These are phyloP conservation scores for Paramecium bursaria DNA, from an alignment of 73 alveolate species.

Conservation along the genomic window DNA sequence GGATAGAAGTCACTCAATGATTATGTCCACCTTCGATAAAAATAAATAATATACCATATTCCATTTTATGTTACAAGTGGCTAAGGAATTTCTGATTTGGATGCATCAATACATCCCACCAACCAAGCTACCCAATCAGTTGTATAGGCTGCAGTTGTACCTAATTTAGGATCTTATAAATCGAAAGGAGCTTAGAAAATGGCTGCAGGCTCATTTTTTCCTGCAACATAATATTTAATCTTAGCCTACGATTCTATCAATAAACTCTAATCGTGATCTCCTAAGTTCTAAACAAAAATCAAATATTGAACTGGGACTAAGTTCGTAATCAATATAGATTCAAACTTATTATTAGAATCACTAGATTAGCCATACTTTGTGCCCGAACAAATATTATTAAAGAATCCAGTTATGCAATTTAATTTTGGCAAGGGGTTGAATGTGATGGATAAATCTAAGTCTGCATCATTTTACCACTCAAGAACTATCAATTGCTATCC, in stretches of 20 bases:
- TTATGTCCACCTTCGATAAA: conserved; percentile 47
- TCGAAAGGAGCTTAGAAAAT: conserved; percentile 31
- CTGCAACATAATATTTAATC: conserved; percentile 48
- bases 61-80: conserved; percentile 40
- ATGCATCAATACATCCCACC: conserved; percentile 57
- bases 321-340: not conserved
- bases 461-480: conserved; percentile 11
- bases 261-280: conserved; percentile 1
- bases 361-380: conserved; percentile 15
- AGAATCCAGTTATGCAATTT: conserved; percentile 27
- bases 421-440: not conserved
- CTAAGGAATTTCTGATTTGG: conserved; percentile 44
- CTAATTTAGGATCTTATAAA: not conserved
- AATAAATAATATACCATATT: conserved; percentile 24
- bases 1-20: no score
- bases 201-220: conserved; percentile 23
- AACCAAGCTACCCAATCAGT: conserved; percentile 63
- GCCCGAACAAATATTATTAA: conserved; percentile 41
- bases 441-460: conserved; percentile 10
- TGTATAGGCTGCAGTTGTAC: conserved; percentile 31
- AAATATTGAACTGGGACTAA: not conserved
- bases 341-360: conserved; percentile 24
- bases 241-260: conserved; percentile 45
- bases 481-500: conserved; percentile 43
- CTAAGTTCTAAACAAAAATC: conserved; percentile 46